Base-by-base conservation (phyloP, 192 early-diverging fungal species). In the Podila minutissima region DNA sequence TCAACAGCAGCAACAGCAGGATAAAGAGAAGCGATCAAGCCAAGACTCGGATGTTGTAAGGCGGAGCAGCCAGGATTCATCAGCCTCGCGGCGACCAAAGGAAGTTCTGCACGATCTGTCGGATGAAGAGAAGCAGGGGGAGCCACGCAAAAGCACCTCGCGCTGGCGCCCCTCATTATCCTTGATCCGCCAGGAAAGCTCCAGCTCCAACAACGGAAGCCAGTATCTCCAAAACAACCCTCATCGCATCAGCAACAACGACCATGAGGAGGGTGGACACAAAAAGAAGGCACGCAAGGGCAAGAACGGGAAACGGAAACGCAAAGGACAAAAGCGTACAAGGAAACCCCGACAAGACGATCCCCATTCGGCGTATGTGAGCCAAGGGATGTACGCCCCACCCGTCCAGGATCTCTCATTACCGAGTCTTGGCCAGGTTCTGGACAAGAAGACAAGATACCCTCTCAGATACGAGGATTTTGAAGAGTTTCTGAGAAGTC, bases 401-500 rank as follows among this genome's bases (percentile, higher is more conserved):
- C 53, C 20, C 4, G 11, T 55, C 53, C 6, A 10, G 22, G 53
- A 55, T 55, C 55, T 59, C 17, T 62, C 37, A 9, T 26, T 77
- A 13, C 75, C 75, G 4, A 55, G 31, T 10, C 62, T 77, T 11
- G n/a, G 46, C 5, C 69, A 81, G 7, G 67, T 81, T n/a, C 61
- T 81, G 6, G 77, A 72, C 19, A 81, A 81, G 38, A 71, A 53
- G 37, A 67, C 77, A 28, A 66, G 70, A 0, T 73, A 81, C 15
- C 77, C 77, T 31, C 60, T 81, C 11, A 46, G 77, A 33, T 81
- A 73, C 55, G 67, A 81, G n/a, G 77, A 73, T 41, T 81, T 81
- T 73, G 77, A 81, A 58, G 77, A 71, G 13, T 81, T 73, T 48
- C 51, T 81, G 19, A 37, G 77, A 20, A 69, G 71, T 15, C 66